Conservation (phyloP, 257 asterid genomes). For the Plantago major region DNA sequence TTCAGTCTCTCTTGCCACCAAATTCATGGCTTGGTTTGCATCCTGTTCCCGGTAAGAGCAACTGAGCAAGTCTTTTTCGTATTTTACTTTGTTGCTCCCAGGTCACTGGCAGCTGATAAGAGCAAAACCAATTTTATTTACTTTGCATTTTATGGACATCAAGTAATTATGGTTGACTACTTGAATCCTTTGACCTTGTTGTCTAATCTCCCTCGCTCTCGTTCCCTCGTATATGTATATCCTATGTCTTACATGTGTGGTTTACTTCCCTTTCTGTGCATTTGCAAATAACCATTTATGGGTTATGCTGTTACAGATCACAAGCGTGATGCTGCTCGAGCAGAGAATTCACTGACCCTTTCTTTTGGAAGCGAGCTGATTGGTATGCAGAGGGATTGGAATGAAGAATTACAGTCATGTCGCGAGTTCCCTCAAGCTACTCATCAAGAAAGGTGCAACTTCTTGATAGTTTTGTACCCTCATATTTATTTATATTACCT, state of each 20-base stretch:
- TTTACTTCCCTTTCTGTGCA: not conserved
- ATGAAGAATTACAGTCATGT: conserved; percentile 92
- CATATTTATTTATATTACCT: not conserved
- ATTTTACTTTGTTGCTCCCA: conserved; percentile 12
- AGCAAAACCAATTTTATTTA: not conserved
- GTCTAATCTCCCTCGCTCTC: not conserved
- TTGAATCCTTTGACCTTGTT: not conserved
- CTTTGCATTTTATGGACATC: not conserved
- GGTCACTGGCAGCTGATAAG: conserved; percentile 11
- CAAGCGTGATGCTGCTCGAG: conserved; percentile 94
- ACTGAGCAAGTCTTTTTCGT: conserved; percentile 20
- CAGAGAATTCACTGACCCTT: conserved; percentile 76
- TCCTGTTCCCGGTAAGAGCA: conserved; percentile 76
- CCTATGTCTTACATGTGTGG: not conserved
- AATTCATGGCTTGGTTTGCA: conserved; percentile 80
- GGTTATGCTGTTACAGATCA: conserved; percentile 55
- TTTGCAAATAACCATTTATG: conserved; percentile 17
- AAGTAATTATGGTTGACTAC: not conserved
- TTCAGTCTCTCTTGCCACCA: conserved; percentile 74
- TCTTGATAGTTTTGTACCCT: conserved; percentile 15
- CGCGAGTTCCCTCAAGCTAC: conserved; percentile 85
- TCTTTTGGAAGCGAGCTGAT: conserved; percentile 94
- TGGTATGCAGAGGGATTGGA: conserved; percentile 99
- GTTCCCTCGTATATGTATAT: too few species aligned
- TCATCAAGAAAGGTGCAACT: conserved; percentile 74